These are phyloP conservation scores for Ceratobasidium sp. DNA, from an alignment of 1,284 basidiomycete genomes.

Conservation along the genomic window DNA sequence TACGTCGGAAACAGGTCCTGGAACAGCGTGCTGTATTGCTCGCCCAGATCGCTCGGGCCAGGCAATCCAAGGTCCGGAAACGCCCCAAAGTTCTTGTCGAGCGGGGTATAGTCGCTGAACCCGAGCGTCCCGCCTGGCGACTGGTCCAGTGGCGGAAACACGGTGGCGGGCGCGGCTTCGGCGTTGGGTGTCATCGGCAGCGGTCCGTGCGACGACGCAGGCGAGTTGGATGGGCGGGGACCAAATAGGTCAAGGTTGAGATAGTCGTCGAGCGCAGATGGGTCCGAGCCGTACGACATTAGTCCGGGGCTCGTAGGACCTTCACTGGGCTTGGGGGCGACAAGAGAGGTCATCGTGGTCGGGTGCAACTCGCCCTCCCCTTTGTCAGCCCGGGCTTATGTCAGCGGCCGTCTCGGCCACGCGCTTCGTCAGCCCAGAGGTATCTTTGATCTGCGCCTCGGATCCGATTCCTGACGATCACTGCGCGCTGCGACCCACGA, in stretches of 20 bases:
- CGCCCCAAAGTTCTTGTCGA: slow-evolving; percentile 31
- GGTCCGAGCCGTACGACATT: slow-evolving; percentile 9
- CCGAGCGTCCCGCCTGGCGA: background rate
- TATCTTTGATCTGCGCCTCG: too few relatives aligned
- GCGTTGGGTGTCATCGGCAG: slow-evolving; percentile 12
- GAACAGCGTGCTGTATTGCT: slow-evolving; percentile 26
- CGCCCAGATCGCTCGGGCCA: slow-evolving; percentile 17
- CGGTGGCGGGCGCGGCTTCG: background rate
- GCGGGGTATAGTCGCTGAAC: slow-evolving; percentile 13
- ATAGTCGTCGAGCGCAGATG: slow-evolving; percentile 26
- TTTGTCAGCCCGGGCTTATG: background rate
- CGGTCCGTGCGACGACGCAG: slow-evolving; percentile 19
- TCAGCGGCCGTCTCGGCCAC: background rate
- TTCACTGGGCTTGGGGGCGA: slow-evolving; percentile 19
- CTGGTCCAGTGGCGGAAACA: slow-evolving; percentile 18
- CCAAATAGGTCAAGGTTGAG: slow-evolving; percentile 30
- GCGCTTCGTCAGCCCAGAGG: background rate
- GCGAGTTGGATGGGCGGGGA: background rate
- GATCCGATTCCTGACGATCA: too few relatives aligned
- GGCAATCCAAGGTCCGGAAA: slow-evolving; percentile 8
- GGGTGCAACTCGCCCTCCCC: background rate
- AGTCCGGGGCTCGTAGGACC: slow-evolving; percentile 14
- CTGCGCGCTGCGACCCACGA: too few relatives aligned
- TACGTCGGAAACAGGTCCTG: slow-evolving; percentile 24
- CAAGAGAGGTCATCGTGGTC: slow-evolving; percentile 10